Evolutionary conservation across 768 basidiomycete species (phyloP), one percentile per base, ranked within the genome.

Genomic region (Strobilomyces dryophilus): DNA sequence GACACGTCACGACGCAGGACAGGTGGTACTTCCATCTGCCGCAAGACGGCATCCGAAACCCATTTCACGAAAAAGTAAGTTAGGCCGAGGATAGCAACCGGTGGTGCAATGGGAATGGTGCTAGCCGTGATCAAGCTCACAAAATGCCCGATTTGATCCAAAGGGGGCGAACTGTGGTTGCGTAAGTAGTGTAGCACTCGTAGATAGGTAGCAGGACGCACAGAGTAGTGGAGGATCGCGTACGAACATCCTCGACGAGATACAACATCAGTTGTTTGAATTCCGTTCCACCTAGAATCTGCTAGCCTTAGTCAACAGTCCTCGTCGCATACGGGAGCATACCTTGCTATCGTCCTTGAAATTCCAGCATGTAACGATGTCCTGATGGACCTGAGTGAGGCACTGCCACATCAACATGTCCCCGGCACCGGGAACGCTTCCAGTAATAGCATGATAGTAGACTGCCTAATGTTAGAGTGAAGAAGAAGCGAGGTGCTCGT

Each of bases 301-400:
- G 29, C 34, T 14, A 4, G 3, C 2, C 26, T 41, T 14, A 11
- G 18, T 36, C 27, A 21, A n/a, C 17, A 17, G 41, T 24, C 4
- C 26, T 51, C 21, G 29, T 46, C 39, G 7, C 15, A 24, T 14
- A 17, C 15, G 2, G 29, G 21, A 6, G 4, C 3, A 8, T 18
- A 55, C 54, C 36, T 51, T 42, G 4, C 45, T 11, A 2, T 29
- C 17, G 8, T 55, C 49, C 39, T 27, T 51, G 45, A 55, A 55
- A 20, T 51, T 46, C 54, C 54, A 55, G 24, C 54, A 55, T 14
- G 49, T 42, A 7, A 55, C 20, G 4, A 55, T 51, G 42, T 55
- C 54, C 26, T 31, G 39, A 27, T 55, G 54, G 15, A 55, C 45
- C 39, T 42, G 49, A 1, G 49, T 24, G 6, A 55, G 49, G 37